Base-by-base conservation (phyloP, 176 grass and related monocot genomes). In the Avena atlantica region DNA sequence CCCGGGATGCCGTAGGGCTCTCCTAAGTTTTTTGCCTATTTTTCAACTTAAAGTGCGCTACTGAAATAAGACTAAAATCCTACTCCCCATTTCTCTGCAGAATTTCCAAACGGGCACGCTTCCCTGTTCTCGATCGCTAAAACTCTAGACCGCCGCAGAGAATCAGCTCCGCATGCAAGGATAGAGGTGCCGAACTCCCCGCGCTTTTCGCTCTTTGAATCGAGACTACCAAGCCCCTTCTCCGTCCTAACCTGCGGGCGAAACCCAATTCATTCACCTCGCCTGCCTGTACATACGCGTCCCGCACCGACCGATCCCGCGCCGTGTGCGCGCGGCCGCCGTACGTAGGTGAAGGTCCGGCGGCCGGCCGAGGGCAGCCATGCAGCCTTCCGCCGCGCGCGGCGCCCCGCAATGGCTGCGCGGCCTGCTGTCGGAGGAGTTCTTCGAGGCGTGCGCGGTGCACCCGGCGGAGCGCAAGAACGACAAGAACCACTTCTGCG, bases 401-500 rank as follows among this genome's bases (percentile, higher is more conserved):
- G 61, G 70, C 70, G 76, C 81, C 11, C 89, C 89, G 68, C 81
- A 80, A 12, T 91, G 89, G 89, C 51, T 88, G 50, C 60, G 76
- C 70, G 51, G 77, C 42, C 70, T 91, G 51, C 81, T 91, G n/a
- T 81, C 81, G 15, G 86, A 91, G 77, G 86, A 88, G 61, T 91
- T 88, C 86, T 91, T 91, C 82, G 89, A 88, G 49, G 69, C 86
- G n/a, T 91, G 86, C 77, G 27, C 59, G 25, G 70, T 27, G 50
- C 89, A 91, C 70, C 81, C 76, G 36, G 69, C 69, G 3, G 89
- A 88, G 40, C 89, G 89, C 40, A 88, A 91, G 85, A 91, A 88
- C 81, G 81, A 91, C 76, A 91, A 88, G 89, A 88, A 91, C 81
- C 89, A 91, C 86, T 88, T 81, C 77, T 91, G 89, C 61, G 70